Base-by-base conservation (phyloP, 192 early-diverging fungal genomes). In the Gigaspora rosea region DNA sequence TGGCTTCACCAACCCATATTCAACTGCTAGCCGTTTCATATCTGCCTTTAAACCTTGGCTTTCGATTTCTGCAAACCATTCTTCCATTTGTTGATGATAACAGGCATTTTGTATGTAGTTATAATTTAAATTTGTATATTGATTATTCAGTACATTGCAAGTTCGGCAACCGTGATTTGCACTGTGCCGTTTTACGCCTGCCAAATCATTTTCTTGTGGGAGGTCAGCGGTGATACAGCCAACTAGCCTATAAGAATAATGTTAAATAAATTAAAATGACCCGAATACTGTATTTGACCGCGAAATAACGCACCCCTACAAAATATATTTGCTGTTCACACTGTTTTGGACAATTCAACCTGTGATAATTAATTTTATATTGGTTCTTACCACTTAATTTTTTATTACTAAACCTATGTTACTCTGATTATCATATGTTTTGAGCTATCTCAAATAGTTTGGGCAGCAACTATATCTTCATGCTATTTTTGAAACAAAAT, bases 81-180 rank as follows among this genome's bases (percentile, higher is more conserved):
- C 12, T 20, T 63, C 12, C 6, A 11, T 33, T 15, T 63, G 12
- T 2, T 63, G 27, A 8, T 63, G 2, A 20, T 41, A n/a, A n/a
- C 4, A 6, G 35, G 12, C 33, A 77, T 67, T 41, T 18, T 70
- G 32, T 52, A 68, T 10, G 58, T 56, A 67, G 15, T 62, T 20
- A 22, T 58, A 32, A 3, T 22, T 35, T 32, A 16, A 52, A 33
- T 58, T 16, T 8, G 15, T 76, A 57, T 56, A 59, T 32, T 73
- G 20, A 57, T 22, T 66, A 41, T 35, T 75, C 70, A 18, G 22
- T 46, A 63, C 58, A 54, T 68, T 66, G 47, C 18, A 66, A 9
- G 12, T 66, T 20, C 1, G 4, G 7, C 64, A 66, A 9, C 41
- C 16, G 41, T 66, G 18, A 8, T 20, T 35, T 4, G 64, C 64